Evolutionary conservation across 2,329 filamentous ascomycete species (phyloP).

Genomic region (Fusarium verticillioides): DNA sequence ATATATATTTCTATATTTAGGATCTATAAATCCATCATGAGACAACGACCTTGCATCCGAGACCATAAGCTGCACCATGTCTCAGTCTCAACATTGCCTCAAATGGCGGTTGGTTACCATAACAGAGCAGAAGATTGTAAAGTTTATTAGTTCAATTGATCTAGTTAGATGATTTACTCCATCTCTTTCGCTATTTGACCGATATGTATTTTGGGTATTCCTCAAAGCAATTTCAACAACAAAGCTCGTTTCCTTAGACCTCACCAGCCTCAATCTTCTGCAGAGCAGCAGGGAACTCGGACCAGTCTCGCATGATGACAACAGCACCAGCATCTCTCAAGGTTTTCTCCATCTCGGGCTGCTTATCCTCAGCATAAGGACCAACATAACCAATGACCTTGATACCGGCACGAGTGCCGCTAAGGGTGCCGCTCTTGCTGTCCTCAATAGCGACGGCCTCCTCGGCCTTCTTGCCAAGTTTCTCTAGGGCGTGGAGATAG

Average conservation of each 20-base stretch:
- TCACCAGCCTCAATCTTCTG: slow-evolving; percentile 58
- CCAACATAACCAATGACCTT: slow-evolving; percentile 87
- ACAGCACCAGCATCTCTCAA: slow-evolving; percentile 71
- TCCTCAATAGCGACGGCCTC: slow-evolving; percentile 89
- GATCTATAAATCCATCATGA: not conserved
- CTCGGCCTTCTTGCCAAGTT: slow-evolving; percentile 74
- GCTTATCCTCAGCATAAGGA: slow-evolving; percentile 72
- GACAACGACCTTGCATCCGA: not conserved
- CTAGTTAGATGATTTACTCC: slow-evolving; percentile 8
- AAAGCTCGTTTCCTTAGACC: slow-evolving; percentile 38
- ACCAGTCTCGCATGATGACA: slow-evolving; percentile 71
- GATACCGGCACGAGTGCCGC: slow-evolving; percentile 78
- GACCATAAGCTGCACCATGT: not conserved
- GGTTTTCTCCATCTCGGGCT: slow-evolving; percentile 72
- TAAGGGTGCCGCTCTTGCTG: slow-evolving; percentile 84
- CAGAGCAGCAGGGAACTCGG: slow-evolving; percentile 62
- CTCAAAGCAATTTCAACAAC: slow-evolving; percentile 32
- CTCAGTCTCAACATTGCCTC: not conserved
- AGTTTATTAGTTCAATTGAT: slow-evolving; percentile 28
- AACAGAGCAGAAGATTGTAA: not conserved
- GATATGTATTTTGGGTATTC: slow-evolving; percentile 32
- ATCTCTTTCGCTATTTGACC: slow-evolving; percentile 20
- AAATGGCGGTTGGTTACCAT: not conserved
- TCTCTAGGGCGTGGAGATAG: slow-evolving; percentile 81
- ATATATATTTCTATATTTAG: not conserved